Percentiles rank a stretch among this genome's conserved stretches.
These are phyloP conservation scores for Croton laevigatus DNA, from an alignment of 441 rosid genomes.

Conservation along the genomic window DNA sequence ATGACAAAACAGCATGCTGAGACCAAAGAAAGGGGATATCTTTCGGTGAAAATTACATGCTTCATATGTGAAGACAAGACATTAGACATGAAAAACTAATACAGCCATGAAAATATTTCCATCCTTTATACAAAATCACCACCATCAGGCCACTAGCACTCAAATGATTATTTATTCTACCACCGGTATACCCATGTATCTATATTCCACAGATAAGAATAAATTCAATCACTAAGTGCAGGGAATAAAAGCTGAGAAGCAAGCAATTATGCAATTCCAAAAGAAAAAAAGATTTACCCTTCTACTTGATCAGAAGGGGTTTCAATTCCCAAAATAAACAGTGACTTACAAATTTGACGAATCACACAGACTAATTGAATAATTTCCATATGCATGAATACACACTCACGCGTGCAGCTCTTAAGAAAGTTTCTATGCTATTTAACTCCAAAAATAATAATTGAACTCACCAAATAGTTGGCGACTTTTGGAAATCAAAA, in stretches of 20 bases:
- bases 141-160: not conserved
- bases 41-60: not conserved
- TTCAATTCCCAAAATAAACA: not conserved
- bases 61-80: not conserved
- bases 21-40: not conserved
- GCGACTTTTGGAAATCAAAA: not conserved
- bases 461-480: not conserved
- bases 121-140: conserved; percentile 4
- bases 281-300: too few species aligned
- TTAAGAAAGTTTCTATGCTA: not conserved
- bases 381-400: not conserved
- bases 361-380: not conserved
- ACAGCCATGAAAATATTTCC: not conserved
- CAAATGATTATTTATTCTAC: not conserved
- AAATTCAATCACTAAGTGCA: too few species aligned
- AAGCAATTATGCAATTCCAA: too few species aligned
- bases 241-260: too few species aligned
- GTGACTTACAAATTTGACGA: not conserved
- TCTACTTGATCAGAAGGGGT: too few species aligned
- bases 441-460: not conserved
- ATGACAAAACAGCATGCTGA: too few species aligned
- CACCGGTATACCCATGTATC: not conserved
- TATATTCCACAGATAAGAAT: not conserved
- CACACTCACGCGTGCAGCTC: not conserved
- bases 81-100: not conserved